Evolutionary conservation across 129 eudicot species (phyloP), one percentile per base, ranked within the genome.

Genomic region (Artemisia argyi): DNA sequence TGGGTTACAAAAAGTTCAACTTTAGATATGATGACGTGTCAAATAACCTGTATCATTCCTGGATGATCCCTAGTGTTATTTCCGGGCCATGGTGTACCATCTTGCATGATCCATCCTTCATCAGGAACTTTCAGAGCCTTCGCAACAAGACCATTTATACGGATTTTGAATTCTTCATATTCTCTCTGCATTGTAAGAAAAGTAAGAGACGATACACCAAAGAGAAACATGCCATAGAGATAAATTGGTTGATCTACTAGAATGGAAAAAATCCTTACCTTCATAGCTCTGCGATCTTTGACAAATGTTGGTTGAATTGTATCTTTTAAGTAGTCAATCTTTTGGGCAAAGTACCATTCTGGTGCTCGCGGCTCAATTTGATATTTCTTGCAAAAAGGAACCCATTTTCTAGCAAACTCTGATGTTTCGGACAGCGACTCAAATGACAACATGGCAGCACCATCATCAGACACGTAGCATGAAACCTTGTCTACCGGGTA

Each of bases 1-100:
- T 22, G 13, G 44, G 18, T 52, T 61, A n/a, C 13, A 61, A 61
- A 61, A 13, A 18, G 20, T 54, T 39, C 46, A 61, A 64, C 26
- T 44, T 26, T 3, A 11, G 20, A 76, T 57, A 49, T 76, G 5
- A 76, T 61, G 61, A 32, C 42, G 7, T 39, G 35, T 63, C 35
- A 49, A 65, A 0, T 61, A 65, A 87, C 98, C 98, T 94, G 98
- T 56, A 94, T 94, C 98, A 94, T 94, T 79, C 98, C 98, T 9
- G 98, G 98, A 81, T 94, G 98, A 81, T 94, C 98, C 76, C 98
- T 86, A 51, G 97, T 94, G 67, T 94, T 94, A 77, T 94, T 94
- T 58, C 98, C 98, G 14, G 98, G 98, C 98, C 98, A 94, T 54
- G 98, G 98, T 30, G 98, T 94, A 59, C 98, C 98, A 84, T 94